phyloP scores from a whole-genome alignment of 371 early-diverging fungal genomes.

The Mucor velutinosus region DNA sequence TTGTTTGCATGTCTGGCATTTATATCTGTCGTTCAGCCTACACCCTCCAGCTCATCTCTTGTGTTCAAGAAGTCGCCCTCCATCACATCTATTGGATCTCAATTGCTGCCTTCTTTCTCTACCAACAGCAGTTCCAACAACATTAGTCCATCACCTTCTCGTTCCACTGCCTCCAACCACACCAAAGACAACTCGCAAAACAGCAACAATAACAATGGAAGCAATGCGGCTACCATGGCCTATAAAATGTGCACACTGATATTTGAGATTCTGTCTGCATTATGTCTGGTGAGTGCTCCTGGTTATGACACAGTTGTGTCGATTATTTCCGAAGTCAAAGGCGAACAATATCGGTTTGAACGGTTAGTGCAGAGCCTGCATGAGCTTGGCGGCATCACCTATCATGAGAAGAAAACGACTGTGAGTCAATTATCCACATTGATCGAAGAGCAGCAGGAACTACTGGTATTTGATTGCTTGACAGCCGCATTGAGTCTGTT shows the following conservation, averaged over 20 bases:
- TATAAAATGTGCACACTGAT: constrained; percentile 14
- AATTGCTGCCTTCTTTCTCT: constrained; percentile 22
- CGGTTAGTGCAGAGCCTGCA: constrained; percentile 52
- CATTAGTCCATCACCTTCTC: constrained; percentile 37
- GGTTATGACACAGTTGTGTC: constrained; percentile 52
- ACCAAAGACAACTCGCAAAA: not conserved
- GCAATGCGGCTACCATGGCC: not conserved
- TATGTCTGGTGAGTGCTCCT: constrained; percentile 53
- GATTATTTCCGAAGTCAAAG: constrained; percentile 60
- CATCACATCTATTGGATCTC: constrained; percentile 21
- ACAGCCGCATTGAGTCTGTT: constrained; percentile 55
- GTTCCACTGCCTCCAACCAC: constrained; percentile 18
- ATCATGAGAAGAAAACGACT: not conserved
- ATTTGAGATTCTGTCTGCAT: constrained; percentile 26
- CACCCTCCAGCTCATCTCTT: constrained; percentile 4
- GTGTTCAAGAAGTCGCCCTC: constrained; percentile 22
- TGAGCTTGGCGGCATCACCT: constrained; percentile 13
- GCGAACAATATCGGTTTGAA: constrained; percentile 69
- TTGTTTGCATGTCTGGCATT: constrained; percentile 26
- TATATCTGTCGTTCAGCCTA: not conserved
- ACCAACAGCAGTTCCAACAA: constrained; percentile 2
- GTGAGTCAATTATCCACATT: not conserved
- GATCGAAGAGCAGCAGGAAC: constrained; percentile 10
- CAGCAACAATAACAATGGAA: not conserved
- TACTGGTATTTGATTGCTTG: constrained; percentile 51